phyloP scores from a whole-genome alignment of 495 filamentous ascomycete species.

The Aspergillus asperescens region DNA sequence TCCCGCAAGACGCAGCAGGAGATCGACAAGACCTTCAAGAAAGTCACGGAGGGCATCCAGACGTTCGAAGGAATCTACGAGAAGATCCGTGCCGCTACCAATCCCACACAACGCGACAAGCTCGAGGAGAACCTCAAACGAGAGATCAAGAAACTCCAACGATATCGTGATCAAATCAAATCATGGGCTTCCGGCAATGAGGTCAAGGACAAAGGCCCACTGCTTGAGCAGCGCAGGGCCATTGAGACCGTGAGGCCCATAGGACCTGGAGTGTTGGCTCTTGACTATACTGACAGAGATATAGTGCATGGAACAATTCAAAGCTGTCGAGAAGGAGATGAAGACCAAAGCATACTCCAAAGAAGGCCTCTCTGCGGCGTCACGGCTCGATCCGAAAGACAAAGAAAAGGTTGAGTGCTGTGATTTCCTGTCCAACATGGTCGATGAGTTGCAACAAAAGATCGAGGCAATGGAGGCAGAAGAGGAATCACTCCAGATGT shows the following conservation, averaged over 20 bases:
- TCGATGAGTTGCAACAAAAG: slow-evolving; percentile 90
- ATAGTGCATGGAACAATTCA: slow-evolving; percentile 99
- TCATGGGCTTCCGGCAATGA: slow-evolving; percentile 96
- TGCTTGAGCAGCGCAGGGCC: slow-evolving; percentile 85
- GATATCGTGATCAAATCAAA: slow-evolving; percentile 97
- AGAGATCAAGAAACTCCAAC: slow-evolving; percentile 99
- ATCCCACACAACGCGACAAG: slow-evolving; percentile 95
- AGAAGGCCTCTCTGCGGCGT: slow-evolving; percentile 84
- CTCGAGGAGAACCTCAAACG: slow-evolving; percentile 95
- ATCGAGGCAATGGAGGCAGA: slow-evolving; percentile 92
- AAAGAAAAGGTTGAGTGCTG: slow-evolving; percentile 81
- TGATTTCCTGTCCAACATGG: slow-evolving; percentile 78
- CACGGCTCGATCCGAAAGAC: slow-evolving; percentile 91
- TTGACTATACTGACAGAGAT: background rate
- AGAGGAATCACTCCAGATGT: slow-evolving; percentile 76
- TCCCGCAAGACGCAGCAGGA: slow-evolving; percentile 93
- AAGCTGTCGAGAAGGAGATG: slow-evolving; percentile 99
- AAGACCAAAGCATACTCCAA: slow-evolving; percentile 99
- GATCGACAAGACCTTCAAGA: slow-evolving; percentile 98
- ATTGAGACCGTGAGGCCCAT: slow-evolving; percentile 75
- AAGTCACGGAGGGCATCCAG: slow-evolving; percentile 84
- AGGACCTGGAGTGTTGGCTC: background rate
- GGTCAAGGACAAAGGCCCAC: slow-evolving; percentile 96
- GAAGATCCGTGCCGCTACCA: slow-evolving; percentile 85
- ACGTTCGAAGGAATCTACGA: slow-evolving; percentile 92